Percentiles rank a stretch among this genome's conserved stretches.
phyloP scores from a whole-genome alignment of 148 eudicot species.

The Tetragonia tetragonoides region DNA sequence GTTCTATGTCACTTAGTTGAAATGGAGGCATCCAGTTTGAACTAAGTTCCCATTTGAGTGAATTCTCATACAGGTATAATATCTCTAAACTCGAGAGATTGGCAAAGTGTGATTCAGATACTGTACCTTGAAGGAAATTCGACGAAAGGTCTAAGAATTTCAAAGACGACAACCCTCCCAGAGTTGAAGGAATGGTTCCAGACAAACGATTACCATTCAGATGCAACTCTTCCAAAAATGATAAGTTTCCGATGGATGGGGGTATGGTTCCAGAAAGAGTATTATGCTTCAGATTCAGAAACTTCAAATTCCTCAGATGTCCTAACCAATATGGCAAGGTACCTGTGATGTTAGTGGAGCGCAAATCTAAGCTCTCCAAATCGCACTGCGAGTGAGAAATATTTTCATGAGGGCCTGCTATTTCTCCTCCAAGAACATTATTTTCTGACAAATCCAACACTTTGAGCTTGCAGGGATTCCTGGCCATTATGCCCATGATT shows the following conservation, averaged over 20 bases:
- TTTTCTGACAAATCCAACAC: background rate
- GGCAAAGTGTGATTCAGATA: slow-evolving; percentile 23
- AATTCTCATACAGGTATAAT: slow-evolving; percentile 13
- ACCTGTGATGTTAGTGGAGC: background rate
- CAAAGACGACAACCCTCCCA: background rate
- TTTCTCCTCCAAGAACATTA: background rate
- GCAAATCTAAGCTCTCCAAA: background rate
- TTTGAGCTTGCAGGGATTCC: slow-evolving; percentile 10
- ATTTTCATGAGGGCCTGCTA: background rate
- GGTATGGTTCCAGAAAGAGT: background rate
- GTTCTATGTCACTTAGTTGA: slow-evolving; percentile 14
- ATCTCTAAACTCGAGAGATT: slow-evolving; percentile 20
- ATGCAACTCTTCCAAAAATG: background rate
- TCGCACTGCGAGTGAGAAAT: background rate
- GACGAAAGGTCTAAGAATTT: slow-evolving; percentile 5
- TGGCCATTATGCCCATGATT: slow-evolving; percentile 7
- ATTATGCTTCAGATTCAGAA: background rate
- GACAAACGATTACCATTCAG: background rate
- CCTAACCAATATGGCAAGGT: slow-evolving; percentile 18
- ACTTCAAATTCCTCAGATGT: background rate
- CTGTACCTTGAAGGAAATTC: slow-evolving; percentile 22
- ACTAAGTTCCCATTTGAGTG: slow-evolving; percentile 18
- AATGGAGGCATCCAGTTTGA: slow-evolving; percentile 38
- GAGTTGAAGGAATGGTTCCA: background rate
- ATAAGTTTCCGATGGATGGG: background rate